A percentile compares a stretch with the other conserved stretches of the same genome.
These are phyloP conservation scores for Penicillium sp. DNA, from an alignment of 2,329 filamentous ascomycete species.

Conservation along the genomic window DNA sequence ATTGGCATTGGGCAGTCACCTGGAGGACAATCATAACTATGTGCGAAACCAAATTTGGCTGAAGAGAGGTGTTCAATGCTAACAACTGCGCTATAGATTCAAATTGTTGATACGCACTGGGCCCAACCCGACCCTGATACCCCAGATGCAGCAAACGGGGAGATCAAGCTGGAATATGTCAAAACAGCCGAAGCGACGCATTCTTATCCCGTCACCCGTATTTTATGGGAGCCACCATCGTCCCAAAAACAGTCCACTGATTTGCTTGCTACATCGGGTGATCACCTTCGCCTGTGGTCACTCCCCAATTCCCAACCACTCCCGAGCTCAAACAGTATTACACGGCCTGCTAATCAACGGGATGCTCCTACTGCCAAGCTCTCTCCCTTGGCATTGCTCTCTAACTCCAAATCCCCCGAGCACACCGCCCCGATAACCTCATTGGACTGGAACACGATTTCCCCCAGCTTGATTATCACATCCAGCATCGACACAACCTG, in stretches of 20 bases:
- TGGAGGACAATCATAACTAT: constrained; percentile 98
- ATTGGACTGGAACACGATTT: constrained; percentile 96
- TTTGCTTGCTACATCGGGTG: constrained; percentile 89
- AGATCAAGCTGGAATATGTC: constrained; percentile 72
- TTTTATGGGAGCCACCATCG: constrained; percentile 94
- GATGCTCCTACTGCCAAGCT: constrained; percentile 72
- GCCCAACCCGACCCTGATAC: constrained; percentile 69
- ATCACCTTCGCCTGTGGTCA: constrained; percentile 92
- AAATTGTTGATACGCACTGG: constrained; percentile 91
- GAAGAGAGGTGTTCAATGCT: constrained; percentile 15
- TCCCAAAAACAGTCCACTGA: constrained; percentile 95
- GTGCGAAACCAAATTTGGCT: constrained; percentile 51
- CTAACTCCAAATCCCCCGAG: constrained; percentile 97
- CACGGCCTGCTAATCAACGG: constrained; percentile 63
- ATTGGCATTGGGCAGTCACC: constrained; percentile 90
- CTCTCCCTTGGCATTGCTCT: constrained; percentile 86
- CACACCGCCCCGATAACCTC: constrained; percentile 96
- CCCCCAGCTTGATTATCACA: constrained; percentile 95
- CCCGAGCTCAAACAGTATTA: constrained; percentile 68
- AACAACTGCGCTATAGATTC: constrained; percentile 64
- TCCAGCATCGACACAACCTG: constrained; percentile 99
- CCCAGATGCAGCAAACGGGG: constrained; percentile 68
- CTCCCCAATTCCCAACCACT: constrained; percentile 66
- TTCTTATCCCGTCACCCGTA: constrained; percentile 92
- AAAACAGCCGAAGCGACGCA: constrained; percentile 96